Conservation (phyloP, 805 yeast genomes). For the Kazachstania bromeliacearum region DNA sequence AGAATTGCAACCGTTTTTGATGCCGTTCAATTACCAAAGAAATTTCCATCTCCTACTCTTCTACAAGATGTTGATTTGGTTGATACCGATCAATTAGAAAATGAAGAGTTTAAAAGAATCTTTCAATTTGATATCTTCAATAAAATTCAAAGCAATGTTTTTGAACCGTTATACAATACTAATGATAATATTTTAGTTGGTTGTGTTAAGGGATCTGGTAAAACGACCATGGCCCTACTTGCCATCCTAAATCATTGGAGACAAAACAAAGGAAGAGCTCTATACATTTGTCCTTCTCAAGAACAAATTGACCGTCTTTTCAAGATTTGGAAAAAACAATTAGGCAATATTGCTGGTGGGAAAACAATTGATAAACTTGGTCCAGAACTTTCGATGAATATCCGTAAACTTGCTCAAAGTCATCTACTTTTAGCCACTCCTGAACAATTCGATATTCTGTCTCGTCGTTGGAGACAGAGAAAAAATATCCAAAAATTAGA, state of each 20-base stretch:
- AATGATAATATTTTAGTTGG: constrained; percentile 59
- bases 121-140: constrained; percentile 52
- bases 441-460: constrained; percentile 57
- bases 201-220: constrained; percentile 67
- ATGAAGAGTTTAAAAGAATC: constrained; percentile 37
- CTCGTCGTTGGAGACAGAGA: constrained; percentile 78
- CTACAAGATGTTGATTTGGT: constrained; percentile 31
- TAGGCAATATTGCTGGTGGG: constrained; percentile 44
- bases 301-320: constrained; percentile 40
- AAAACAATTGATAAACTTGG: constrained; percentile 48
- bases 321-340: constrained; percentile 45
- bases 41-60: constrained; percentile 22
- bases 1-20: constrained; percentile 45
- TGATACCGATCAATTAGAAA: constrained; percentile 40
- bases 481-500: constrained; percentile 60
- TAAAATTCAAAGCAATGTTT: constrained; percentile 63
- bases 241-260: constrained; percentile 68
- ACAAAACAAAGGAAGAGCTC: constrained; percentile 55
- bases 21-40: constrained; percentile 20
- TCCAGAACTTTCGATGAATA: constrained; percentile 42
- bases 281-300: constrained; percentile 62
- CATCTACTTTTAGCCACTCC: constrained; percentile 77
- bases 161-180: constrained; percentile 47
- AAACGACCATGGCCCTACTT: constrained; percentile 60
- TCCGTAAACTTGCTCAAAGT: constrained; percentile 44